Evolutionary conservation across 257 asterid genomes (phyloP).

Genomic region (Scutellaria barbata): DNA sequence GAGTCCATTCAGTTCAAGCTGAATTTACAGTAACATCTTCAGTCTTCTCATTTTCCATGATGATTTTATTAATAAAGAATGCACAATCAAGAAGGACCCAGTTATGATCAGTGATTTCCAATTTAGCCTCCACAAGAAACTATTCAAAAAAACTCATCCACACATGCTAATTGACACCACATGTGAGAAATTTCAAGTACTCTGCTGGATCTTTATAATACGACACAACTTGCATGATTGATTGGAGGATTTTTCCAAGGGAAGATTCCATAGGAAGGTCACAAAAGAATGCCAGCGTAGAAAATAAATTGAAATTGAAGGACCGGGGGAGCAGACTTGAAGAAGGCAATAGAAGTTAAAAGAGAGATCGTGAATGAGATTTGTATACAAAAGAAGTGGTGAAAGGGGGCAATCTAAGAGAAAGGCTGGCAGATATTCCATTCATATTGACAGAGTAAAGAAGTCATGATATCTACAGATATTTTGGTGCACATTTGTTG

Average conservation of each 20-base stretch:
- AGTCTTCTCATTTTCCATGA: constrained; percentile 4
- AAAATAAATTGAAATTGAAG: background rate
- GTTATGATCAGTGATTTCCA: too few relatives aligned
- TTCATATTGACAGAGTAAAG: background rate
- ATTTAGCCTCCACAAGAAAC: background rate
- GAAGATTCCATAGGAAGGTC: background rate
- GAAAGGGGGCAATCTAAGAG: background rate
- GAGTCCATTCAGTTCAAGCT: background rate
- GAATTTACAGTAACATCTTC: background rate
- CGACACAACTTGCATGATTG: background rate
- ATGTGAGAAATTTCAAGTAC: background rate
- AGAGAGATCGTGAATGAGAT: background rate
- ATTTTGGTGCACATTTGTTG: background rate
- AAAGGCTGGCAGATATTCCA: background rate
- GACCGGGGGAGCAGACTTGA: background rate
- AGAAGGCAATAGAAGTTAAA: constrained; percentile 3
- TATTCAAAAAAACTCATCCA: background rate
- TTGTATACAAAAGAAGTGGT: background rate
- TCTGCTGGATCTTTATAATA: background rate
- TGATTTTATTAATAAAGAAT: background rate
- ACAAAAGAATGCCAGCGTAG: background rate
- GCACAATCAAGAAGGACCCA: background rate
- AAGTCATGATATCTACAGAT: background rate
- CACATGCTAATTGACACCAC: background rate
- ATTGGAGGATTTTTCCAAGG: background rate